Evolutionary conservation across 1,284 basidiomycete species (phyloP), one percentile per base, ranked within the genome.

Genomic region (Athelia psychrophila): DNA sequence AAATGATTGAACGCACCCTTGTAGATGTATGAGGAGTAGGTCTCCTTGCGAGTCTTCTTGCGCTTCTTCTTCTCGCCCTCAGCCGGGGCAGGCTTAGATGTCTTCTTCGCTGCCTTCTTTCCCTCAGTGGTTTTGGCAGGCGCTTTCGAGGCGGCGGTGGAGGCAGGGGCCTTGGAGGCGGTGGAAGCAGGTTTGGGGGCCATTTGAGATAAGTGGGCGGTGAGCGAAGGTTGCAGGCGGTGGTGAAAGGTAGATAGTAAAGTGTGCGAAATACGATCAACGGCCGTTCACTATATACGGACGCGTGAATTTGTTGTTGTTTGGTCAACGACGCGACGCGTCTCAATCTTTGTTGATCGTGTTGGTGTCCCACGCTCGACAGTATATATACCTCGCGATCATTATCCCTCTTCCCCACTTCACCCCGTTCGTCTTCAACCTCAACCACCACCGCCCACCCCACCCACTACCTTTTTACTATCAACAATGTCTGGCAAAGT

Each of bases 1-100:
- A 42, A n/a, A 22, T 16, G 9, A 16, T 8, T 42, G 13, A 30
- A 71, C 80, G 51, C 52, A 86, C 86, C 86, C 71, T 93, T 93
- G 82, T 93, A 93, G 75, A 94, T 93, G 80, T 93, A 94, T 6
- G 89, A 90, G 27, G 88, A 88, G 79, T 93, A 93, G 15, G 90
- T 91, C 79, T 93, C 90, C 81, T 88, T 89, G 70, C 86, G 76
- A 56, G 84, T 73, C 80, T 92, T 93, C 77, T 88, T 88, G 70
- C 87, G 80, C 84, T 91, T 92, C 86, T 93, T 92, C 78, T 90
- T 86, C 60, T 83, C 84, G 49, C 80, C 81, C 54, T 84, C 87
- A 56, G 77, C 82, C 48, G 76, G 76, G 30, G 80, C 67, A 46
- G 78, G 72, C 22, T 79, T 77, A 59, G 82, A 76, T 47, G 72